A percentile compares a stretch with the other conserved stretches of the same genome.
phyloP scores from a whole-genome alignment of 1,284 basidiomycete genomes.

The Trichosporon asahii region DNA sequence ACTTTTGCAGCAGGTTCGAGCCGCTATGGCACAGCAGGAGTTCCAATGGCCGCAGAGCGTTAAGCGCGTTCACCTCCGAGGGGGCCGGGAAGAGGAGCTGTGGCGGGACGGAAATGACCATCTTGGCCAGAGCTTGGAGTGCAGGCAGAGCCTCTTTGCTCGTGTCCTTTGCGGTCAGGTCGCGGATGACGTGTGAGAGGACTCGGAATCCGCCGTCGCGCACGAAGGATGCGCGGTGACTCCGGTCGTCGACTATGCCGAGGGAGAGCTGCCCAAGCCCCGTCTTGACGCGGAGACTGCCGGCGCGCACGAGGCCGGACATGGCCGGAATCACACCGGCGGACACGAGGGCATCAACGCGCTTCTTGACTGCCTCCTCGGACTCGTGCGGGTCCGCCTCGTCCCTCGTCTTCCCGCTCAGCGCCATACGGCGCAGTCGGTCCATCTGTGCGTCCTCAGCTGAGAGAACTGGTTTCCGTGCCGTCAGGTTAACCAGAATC shows the following conservation, averaged over 20 bases:
- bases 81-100: slow-evolving; percentile 74
- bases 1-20: slow-evolving; percentile 73
- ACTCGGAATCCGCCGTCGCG: slow-evolving; percentile 78
- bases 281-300: slow-evolving; percentile 53
- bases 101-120: slow-evolving; percentile 86
- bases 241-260: slow-evolving; percentile 69
- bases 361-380: slow-evolving; percentile 61
- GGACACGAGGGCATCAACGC: slow-evolving; percentile 55
- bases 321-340: slow-evolving; percentile 66
- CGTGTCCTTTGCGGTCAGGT: slow-evolving; percentile 22
- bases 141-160: slow-evolving; percentile 59
- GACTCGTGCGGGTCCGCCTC: slow-evolving; percentile 52
- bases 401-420: slow-evolving; percentile 55
- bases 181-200: slow-evolving; percentile 60
- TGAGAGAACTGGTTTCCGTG: slow-evolving; percentile 65
- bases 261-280: slow-evolving; percentile 60
- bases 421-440: slow-evolving; percentile 65
- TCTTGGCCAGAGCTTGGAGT: slow-evolving; percentile 85
- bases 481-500: slow-evolving; percentile 69
- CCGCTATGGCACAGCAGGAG: slow-evolving; percentile 65
- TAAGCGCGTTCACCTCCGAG: slow-evolving; percentile 67
- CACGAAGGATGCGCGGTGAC: slow-evolving; percentile 71
- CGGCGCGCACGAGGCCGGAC: slow-evolving; percentile 56
- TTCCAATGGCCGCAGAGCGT: slow-evolving; percentile 73
- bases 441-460: slow-evolving; percentile 77